phyloP scores from a whole-genome alignment of 805 yeast genomes.

The Ogataea paraovalis region DNA sequence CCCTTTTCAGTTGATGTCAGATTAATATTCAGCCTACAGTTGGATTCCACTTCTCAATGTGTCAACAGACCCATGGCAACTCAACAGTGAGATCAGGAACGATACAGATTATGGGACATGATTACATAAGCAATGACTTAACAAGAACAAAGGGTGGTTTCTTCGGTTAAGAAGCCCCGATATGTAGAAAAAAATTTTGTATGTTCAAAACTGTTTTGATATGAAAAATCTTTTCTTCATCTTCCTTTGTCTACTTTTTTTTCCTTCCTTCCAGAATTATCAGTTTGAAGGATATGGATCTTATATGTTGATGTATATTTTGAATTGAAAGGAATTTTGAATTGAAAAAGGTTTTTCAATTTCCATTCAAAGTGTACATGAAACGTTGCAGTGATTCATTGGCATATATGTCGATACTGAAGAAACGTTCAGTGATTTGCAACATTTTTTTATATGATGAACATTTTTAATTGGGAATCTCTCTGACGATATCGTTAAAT shows the following conservation, averaged over 20 bases:
- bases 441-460: conserved; percentile 21
- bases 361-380: background rate
- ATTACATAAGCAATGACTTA: too few relatives aligned
- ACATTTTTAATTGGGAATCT: conserved; percentile 31
- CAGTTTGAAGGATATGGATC: background rate
- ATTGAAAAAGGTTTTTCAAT: conserved; percentile 4
- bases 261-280: background rate
- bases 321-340: background rate
- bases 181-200: background rate
- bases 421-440: background rate
- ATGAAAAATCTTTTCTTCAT: background rate
- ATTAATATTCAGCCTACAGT: too few relatives aligned
- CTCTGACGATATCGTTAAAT: conserved; percentile 29
- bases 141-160: too few relatives aligned
- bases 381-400: background rate
- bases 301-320: background rate
- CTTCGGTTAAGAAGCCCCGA: background rate
- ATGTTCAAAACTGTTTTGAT: background rate
- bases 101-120: too few relatives aligned
- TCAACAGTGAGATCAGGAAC: too few relatives aligned
- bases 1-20: too few relatives aligned
- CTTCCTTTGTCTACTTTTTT: background rate
- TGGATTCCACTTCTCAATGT: too few relatives aligned
- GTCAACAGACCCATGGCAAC: too few relatives aligned
- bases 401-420: too few relatives aligned